phyloP scores from a whole-genome alignment of 169 alveolate species.

The Fabrea salina region DNA sequence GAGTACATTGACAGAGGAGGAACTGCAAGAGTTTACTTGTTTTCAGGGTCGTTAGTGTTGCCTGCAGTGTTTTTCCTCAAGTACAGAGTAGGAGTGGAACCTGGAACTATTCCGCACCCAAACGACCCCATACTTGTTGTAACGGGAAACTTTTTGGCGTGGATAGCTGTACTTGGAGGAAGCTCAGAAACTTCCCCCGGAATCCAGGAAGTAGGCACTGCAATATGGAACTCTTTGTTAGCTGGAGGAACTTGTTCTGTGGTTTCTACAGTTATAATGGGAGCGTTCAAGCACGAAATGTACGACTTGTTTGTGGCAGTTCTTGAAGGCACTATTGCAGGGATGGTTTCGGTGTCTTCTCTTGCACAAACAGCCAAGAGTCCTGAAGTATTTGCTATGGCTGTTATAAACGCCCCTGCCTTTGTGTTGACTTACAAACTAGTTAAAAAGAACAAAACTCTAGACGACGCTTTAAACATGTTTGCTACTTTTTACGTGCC shows the following conservation, averaged over 20 bases:
- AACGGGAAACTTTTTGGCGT: neutral
- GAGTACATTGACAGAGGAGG: neutral
- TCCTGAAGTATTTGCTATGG: neutral
- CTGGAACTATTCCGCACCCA: too few species aligned
- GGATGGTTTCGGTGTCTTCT: neutral
- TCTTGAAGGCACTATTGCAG: constrained; percentile 12
- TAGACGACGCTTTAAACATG: neutral
- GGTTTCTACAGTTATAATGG: too few species aligned
- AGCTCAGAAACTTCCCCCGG: too few species aligned
- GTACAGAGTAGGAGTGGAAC: constrained; percentile 15
- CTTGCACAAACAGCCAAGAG: neutral
- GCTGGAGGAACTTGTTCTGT: too few species aligned
- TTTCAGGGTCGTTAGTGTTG: neutral
- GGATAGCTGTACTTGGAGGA: too few species aligned
- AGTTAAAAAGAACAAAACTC: neutral
- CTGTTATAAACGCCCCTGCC: neutral
- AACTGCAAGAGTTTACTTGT: neutral
- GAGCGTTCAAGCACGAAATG: too few species aligned
- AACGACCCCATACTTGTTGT: too few species aligned
- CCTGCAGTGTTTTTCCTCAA: neutral
- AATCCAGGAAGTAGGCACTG: too few species aligned
- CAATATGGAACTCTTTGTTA: too few species aligned
- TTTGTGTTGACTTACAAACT: neutral
- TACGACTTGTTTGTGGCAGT: too few species aligned
- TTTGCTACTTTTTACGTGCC: constrained; percentile 16